Evolutionary conservation across 305 asterid species (phyloP).

Genomic region (Fraxinus velutina): DNA sequence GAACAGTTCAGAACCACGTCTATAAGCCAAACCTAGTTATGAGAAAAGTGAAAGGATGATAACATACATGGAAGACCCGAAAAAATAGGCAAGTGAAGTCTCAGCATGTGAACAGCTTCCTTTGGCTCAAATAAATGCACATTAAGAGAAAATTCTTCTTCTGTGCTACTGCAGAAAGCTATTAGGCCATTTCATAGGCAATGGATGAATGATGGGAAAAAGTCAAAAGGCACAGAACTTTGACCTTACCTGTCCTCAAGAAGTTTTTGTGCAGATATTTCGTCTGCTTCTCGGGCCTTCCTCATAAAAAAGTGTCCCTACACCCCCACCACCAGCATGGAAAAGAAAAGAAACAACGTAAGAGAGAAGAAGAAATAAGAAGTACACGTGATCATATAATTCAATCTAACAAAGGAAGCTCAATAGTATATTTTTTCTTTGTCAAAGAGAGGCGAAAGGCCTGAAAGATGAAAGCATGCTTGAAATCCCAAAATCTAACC

Average conservation of each 20-base stretch:
- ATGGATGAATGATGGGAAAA: constrained; percentile 18
- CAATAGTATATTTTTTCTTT: not conserved
- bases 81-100: constrained; percentile 41
- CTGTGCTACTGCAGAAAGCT: constrained; percentile 46
- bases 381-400: not conserved
- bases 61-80: constrained; percentile 61
- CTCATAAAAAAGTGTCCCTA: constrained; percentile 68
- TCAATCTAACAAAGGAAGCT: constrained; percentile 2
- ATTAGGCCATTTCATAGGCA: constrained; percentile 12
- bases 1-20: constrained; percentile 7
- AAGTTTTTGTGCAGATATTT: constrained; percentile 56
- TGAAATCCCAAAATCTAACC: not conserved
- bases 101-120: constrained; percentile 53
- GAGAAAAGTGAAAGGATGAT: constrained; percentile 19
- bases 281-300: constrained; percentile 80
- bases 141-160: constrained; percentile 47
- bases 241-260: constrained; percentile 49
- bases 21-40: constrained; percentile 9
- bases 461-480: not conserved
- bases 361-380: constrained; percentile 7
- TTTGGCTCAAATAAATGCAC: constrained; percentile 52
- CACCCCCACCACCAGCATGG: constrained; percentile 16
- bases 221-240: constrained; percentile 8
- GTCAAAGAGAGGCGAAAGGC: not conserved
- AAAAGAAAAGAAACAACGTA: constrained; percentile 12